Base-by-base conservation (phyloP, 1,284 basidiomycete species). In the Austroboletus niveus region DNA sequence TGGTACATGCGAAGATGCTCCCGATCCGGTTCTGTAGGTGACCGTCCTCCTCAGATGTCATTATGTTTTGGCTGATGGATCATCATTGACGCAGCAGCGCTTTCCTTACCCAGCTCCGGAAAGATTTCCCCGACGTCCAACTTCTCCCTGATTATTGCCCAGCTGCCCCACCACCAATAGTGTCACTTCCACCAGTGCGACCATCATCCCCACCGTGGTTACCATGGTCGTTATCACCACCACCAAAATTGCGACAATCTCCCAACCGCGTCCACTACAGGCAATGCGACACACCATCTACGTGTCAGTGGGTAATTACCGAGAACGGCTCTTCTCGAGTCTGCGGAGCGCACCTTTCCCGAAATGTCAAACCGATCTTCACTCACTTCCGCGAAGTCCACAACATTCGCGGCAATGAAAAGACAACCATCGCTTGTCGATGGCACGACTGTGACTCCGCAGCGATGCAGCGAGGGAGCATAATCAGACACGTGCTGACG, bases 381-480 rank as follows among this genome's bases (percentile, higher is more conserved):
- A 3, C 38, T 1, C 60, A 62, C 27, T 51, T 63, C 42, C 61
- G 63, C 1, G 17, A 35, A 5, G 49, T 8, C 4, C 60, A 62
- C 15, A 17, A 45, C 11, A 5, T 62, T 15, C 49, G 63, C 4
- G 60, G 60, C 1, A 63, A 52, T n/a, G 63, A 62, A 12, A 62
- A 52, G 31, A 51, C 3, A 20, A 39, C 31, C 8, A 45, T 48
- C 10, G 1, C 6, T 7, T 62, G 60, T 14, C 34, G 12, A 1
- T 62, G 60, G 60, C 7, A 49, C 6, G 46, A 5, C 9, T 62
- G 60, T 31, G 22, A 12, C 1, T 52, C 53, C 5, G 40, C 49
- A 1, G 61, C 52, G 4, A 62, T 62, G 60, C 60, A 62, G 15
- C 50, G 61, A 9, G 63, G 60, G 0, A 62, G 63, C 8, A 11